Conservation (phyloP, 148 eudicot species). For the Suaeda aralocaspica region DNA sequence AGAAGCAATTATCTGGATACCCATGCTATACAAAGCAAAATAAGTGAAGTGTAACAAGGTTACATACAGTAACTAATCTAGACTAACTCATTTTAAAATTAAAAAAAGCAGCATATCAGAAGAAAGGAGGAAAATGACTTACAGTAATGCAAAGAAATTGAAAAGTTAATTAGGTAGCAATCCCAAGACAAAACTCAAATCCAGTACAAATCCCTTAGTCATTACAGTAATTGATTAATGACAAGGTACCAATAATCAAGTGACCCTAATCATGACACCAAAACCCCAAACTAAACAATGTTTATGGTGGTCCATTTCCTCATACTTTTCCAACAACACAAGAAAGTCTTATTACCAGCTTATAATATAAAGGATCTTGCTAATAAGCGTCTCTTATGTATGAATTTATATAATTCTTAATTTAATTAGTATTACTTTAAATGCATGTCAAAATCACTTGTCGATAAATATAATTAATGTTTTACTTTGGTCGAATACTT, state of each 20-base stretch:
- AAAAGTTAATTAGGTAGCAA: slow-evolving; percentile 32
- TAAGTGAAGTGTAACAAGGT: not conserved
- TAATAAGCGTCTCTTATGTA: no score
- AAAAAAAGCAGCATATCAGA: slow-evolving; percentile 17
- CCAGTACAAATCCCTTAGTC: slow-evolving; percentile 27
- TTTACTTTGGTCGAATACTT: no score
- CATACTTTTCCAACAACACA: slow-evolving; percentile 7
- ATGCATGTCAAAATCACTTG: no score
- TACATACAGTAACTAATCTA: not conserved
- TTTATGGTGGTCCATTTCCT: slow-evolving; percentile 24
- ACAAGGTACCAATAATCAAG: slow-evolving; percentile 19
- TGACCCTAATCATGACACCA: slow-evolving; percentile 30
- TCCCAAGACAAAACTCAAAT: slow-evolving; percentile 28
- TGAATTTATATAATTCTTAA: no score
- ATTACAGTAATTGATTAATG: slow-evolving; percentile 31
- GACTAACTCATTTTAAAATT: not conserved
- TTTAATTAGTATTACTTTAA: no score
- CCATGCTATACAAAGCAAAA: no score
- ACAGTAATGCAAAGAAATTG: slow-evolving; percentile 2
- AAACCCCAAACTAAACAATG: slow-evolving; percentile 1
- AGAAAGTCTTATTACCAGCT: not conserved
- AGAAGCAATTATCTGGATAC: no score
- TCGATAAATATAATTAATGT: no score
- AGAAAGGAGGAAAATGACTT: slow-evolving; percentile 20
- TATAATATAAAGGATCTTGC: no score